Evolutionary conservation across 805 yeast genomes (phyloP).

Genomic region (Dipodascopsis uninucleata): DNA sequence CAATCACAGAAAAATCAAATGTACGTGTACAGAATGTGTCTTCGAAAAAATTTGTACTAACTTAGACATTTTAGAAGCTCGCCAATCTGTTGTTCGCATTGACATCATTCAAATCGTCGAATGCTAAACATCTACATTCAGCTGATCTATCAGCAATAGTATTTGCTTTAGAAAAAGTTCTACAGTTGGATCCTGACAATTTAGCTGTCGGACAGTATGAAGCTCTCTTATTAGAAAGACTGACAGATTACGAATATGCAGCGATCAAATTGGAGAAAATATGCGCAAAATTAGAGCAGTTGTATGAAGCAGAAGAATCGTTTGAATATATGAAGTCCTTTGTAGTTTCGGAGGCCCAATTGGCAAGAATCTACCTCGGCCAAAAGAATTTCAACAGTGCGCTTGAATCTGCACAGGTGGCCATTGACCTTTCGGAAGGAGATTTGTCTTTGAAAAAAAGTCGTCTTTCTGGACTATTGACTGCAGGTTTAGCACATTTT

Average conservation of each 20-base stretch:
- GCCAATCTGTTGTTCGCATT: slow-evolving; percentile 72
- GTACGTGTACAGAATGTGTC: slow-evolving; percentile 3
- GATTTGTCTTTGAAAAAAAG: slow-evolving; percentile 25
- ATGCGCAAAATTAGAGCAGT: slow-evolving; percentile 48
- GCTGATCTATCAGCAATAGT: slow-evolving; percentile 6
- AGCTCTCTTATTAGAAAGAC: slow-evolving; percentile 54
- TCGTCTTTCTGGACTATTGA: slow-evolving; percentile 55
- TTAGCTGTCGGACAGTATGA: slow-evolving; percentile 32
- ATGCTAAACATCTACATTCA: slow-evolving; percentile 39
- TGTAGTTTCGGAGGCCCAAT: slow-evolving; percentile 61
- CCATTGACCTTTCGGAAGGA: slow-evolving; percentile 37
- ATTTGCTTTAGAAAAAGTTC: slow-evolving; percentile 46
- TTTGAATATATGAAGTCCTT: slow-evolving; percentile 47
- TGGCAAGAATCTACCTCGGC: slow-evolving; percentile 71
- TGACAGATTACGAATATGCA: slow-evolving; percentile 59
- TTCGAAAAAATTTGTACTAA: neutral
- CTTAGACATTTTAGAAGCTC: slow-evolving; percentile 38
- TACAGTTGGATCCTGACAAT: slow-evolving; percentile 41
- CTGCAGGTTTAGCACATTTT: slow-evolving; percentile 68
- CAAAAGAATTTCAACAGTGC: slow-evolving; percentile 53
- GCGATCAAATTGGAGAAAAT: slow-evolving; percentile 46
- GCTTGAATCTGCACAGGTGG: slow-evolving; percentile 50
- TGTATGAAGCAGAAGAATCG: slow-evolving; percentile 56
- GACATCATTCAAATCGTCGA: slow-evolving; percentile 42
- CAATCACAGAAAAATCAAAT: slow-evolving; percentile 71